Evolutionary conservation across 2,329 filamentous ascomycete species (phyloP), one percentile per base, ranked within the genome.

Genomic region (Colletotrichum caudatum): DNA sequence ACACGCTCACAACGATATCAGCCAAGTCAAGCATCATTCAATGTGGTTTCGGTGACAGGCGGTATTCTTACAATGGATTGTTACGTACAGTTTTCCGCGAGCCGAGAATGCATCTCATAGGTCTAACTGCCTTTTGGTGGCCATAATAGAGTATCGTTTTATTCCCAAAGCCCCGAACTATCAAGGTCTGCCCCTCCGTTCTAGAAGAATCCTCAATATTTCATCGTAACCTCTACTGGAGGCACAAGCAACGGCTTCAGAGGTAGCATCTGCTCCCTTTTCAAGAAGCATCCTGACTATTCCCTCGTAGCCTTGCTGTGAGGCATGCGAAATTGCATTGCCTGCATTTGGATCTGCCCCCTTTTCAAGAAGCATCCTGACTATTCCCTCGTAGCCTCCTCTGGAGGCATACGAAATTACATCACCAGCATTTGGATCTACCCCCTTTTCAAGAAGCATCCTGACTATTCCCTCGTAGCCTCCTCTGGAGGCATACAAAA

Each of bases 161-260:
- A 7, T 11, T 12, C 7, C 16, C n/a, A 23, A 23, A 1, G n/a
- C 5, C 9, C 2, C 1, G 20, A 12, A n/a, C 20, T 9, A 1
- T 37, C 9, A 9, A 9, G 6, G 8, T 37, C 35, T 37, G 44
- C 44, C 18, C 44, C 20, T 20, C 20, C 9, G 26, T n/a, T 11
- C 44, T n/a, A 48, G 20, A 3, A 48, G 44, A 7, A n/a, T 12
- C 44, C 44, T 48, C 4, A 11, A 20, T n/a, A 48, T n/a, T 48
- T n/a, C 44, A n/a, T n/a, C 4, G 9, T 48, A 3, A 4, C 44
- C 44, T 46, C 8, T 4, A 3, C 8, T 18, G 11, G 44, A 46
- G 7, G 44, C 20, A n/a, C 5, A 9, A 39, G 11, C 11, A n/a
- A 9, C 1, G 7, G 8, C 20, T 46, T 2, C 39, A 41, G 39